Conservation (phyloP, 768 basidiomycete species). For the Saitozyma podzolica region DNA sequence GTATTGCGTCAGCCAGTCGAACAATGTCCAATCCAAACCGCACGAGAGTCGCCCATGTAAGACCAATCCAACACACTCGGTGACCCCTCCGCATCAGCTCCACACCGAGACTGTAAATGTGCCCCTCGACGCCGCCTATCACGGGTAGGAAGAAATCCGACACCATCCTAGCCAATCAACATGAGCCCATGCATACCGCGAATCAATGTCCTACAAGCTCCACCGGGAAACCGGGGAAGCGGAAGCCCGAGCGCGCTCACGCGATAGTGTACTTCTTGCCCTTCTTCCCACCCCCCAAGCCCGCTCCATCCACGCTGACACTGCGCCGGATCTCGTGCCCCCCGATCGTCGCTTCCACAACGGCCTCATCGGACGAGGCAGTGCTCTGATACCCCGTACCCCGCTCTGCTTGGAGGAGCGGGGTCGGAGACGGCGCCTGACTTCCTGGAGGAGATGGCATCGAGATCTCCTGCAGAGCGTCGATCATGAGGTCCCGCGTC, state of each 20-base stretch:
- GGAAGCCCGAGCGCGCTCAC: conserved; percentile 20
- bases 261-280: conserved; percentile 33
- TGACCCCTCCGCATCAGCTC: conserved; percentile 80
- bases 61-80: conserved; percentile 60
- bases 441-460: conserved; percentile 4
- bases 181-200: conserved; percentile 32
- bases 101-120: conserved; percentile 88
- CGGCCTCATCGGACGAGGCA: background rate
- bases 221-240: background rate
- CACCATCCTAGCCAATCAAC: conserved; percentile 68
- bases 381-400: conserved; percentile 5
- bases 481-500: conserved; percentile 77
- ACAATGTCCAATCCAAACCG: background rate
- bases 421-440: conserved; percentile 21
- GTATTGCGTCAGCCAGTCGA: background rate
- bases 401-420: conserved; percentile 8
- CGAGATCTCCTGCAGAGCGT: conserved; percentile 75
- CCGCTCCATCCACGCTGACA: background rate
- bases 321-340: background rate
- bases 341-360: conserved; percentile 5
- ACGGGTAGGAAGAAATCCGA: conserved; percentile 95
- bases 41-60: too few species aligned
- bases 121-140: conserved; percentile 93
- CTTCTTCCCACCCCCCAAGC: conserved; percentile 16
- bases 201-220: background rate